Conservation (phyloP, 2,329 filamentous ascomycete species). For the Zymoseptoria crescenta region DNA sequence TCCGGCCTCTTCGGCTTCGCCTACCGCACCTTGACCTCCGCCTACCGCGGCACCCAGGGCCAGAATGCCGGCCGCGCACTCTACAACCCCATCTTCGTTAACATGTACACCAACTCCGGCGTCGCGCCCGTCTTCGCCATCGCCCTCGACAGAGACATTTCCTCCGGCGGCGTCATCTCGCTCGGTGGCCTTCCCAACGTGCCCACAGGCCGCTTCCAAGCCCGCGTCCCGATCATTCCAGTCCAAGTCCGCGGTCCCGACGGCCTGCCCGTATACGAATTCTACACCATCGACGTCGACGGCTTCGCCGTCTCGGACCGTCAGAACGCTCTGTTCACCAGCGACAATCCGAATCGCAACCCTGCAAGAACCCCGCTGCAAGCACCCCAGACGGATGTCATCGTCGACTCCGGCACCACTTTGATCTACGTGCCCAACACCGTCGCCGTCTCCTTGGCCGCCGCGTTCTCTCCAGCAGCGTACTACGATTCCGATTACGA, state of each 20-base stretch:
- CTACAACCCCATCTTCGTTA: constrained; percentile 47
- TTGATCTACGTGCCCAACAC: constrained; percentile 35
- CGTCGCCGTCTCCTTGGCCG: constrained; percentile 33
- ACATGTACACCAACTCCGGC: constrained; percentile 39
- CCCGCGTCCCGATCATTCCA: constrained; percentile 30
- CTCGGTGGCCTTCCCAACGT: constrained; percentile 45
- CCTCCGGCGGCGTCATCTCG: constrained; percentile 38
- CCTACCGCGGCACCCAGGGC: constrained; percentile 25
- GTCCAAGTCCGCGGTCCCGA: constrained; percentile 19
- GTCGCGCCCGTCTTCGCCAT: constrained; percentile 43
- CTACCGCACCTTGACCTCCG: constrained; percentile 43
- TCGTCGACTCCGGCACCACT: constrained; percentile 40
- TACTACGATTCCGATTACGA: constrained; percentile 24
- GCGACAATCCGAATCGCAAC: constrained; percentile 10
- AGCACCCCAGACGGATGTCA: constrained; percentile 30
- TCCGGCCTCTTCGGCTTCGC: constrained; percentile 46
- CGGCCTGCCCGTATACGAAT: constrained; percentile 28
- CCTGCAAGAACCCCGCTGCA: constrained; percentile 12
- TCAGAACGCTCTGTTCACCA: constrained; percentile 17
- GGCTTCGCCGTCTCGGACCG: constrained; percentile 25
- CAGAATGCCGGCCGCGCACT: constrained; percentile 20
- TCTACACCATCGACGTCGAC: constrained; percentile 33
- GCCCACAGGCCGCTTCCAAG: constrained; percentile 28
- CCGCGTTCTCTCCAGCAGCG: constrained; percentile 37
- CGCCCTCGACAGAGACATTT: constrained; percentile 33